Evolutionary conservation across 2,329 filamentous ascomycete genomes (phyloP).

Genomic region (Metarhizium brunneum): DNA sequence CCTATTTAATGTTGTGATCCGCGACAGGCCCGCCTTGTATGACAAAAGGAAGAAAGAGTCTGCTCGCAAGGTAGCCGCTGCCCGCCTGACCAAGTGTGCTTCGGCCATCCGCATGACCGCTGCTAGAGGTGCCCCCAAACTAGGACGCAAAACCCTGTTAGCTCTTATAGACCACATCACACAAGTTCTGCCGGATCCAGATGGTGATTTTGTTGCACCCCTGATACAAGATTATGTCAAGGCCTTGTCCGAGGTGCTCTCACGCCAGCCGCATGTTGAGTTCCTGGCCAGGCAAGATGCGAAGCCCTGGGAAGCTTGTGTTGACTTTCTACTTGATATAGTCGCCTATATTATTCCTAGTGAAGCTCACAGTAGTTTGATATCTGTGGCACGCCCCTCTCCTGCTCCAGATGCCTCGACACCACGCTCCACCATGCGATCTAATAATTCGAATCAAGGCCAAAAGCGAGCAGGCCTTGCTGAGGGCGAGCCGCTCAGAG

Average conservation of each 20-base stretch:
- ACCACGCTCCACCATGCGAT: slow-evolving; percentile 18
- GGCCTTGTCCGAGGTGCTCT: slow-evolving; percentile 59
- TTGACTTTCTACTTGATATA: slow-evolving; percentile 64
- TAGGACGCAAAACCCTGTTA: slow-evolving; percentile 71
- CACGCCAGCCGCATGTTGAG: slow-evolving; percentile 69
- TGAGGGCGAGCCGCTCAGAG: slow-evolving; percentile 25
- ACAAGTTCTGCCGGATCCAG: slow-evolving; percentile 55
- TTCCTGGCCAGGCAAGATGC: slow-evolving; percentile 51
- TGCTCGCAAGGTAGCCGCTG: slow-evolving; percentile 37
- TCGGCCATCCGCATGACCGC: slow-evolving; percentile 64
- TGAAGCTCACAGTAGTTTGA: slow-evolving; percentile 16
- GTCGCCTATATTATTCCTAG: slow-evolving; percentile 36
- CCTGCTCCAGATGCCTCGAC: slow-evolving; percentile 31
- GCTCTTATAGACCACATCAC: slow-evolving; percentile 74
- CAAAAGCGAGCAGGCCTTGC: slow-evolving; percentile 17
- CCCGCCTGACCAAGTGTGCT: slow-evolving; percentile 59
- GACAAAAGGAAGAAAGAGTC: slow-evolving; percentile 38
- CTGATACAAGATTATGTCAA: slow-evolving; percentile 73
- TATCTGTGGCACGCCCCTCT: slow-evolving; percentile 19
- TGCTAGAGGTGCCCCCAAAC: slow-evolving; percentile 54
- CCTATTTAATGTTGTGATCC: slow-evolving; percentile 59
- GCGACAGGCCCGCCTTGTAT: slow-evolving; percentile 58
- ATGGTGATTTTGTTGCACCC: slow-evolving; percentile 57
- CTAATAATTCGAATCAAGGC: slow-evolving; percentile 19
- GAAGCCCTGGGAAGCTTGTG: slow-evolving; percentile 58